Conservation (phyloP, 2,329 filamentous ascomycete genomes). For the Arthrobotrys pseudoclavata region DNA sequence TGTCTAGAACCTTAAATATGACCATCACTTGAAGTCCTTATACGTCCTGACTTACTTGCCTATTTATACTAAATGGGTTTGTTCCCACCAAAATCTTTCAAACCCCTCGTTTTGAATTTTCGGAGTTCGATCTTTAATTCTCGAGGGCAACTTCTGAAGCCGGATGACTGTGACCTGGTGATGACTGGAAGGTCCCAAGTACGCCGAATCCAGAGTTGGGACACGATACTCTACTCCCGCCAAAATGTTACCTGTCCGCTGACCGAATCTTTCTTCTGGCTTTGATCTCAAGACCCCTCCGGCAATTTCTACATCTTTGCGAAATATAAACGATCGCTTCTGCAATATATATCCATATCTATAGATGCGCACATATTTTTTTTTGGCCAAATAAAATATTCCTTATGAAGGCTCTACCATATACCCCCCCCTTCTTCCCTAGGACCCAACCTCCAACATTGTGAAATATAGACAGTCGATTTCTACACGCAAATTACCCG, state of each 20-base stretch:
- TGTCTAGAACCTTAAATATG: neutral
- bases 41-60: too few relatives aligned
- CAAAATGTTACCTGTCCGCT: conserved; percentile 17
- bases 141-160: neutral
- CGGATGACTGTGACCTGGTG: conserved; percentile 8
- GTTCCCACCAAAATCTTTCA: neutral
- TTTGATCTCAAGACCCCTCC: conserved; percentile 6
- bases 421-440: neutral
- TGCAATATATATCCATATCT: neutral
- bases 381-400: too few relatives aligned
- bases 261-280: neutral
- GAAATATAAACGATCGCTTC: neutral
- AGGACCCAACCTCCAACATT: neutral
- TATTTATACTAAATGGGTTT: neutral
- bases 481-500: neutral
- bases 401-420: neutral
- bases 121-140: neutral
- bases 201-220: neutral
- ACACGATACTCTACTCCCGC: neutral
- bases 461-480: neutral
- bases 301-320: neutral
- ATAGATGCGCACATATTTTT: neutral
- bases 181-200: neutral
- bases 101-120: neutral
- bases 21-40: neutral